A percentile compares a stretch with the other conserved stretches of the same genome.
phyloP scores from a whole-genome alignment of 768 basidiomycete species.

The Hygrocybe punicea region DNA sequence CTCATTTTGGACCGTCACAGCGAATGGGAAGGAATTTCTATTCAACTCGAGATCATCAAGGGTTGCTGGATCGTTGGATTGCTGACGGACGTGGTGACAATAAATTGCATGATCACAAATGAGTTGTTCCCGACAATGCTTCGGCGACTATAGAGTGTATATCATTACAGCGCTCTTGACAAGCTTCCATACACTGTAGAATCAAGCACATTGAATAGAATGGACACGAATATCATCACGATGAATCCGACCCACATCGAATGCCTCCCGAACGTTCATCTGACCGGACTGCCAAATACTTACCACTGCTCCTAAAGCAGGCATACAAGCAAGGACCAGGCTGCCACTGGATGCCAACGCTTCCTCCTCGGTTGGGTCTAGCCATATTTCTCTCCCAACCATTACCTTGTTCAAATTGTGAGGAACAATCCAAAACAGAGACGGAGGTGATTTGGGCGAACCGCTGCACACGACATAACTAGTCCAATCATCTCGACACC shows the following conservation, averaged over 20 bases:
- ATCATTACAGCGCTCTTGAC: conserved; percentile 67
- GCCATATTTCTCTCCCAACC: conserved; percentile 56
- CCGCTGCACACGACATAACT: conserved; percentile 79
- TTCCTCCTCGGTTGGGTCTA: conserved; percentile 82
- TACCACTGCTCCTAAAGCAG: conserved; percentile 79
- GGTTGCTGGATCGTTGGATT: too few relatives aligned
- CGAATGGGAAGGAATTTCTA: too few relatives aligned
- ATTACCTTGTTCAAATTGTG: conserved; percentile 43
- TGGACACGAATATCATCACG: not conserved
- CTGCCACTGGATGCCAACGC: conserved; percentile 52
- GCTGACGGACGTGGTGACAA: too few relatives aligned
- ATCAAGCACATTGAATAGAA: conserved; percentile 1
- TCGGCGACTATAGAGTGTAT: conserved; percentile 74
- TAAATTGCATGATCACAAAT: not conserved
- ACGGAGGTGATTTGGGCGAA: conserved; percentile 34
- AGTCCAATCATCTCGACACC: conserved; percentile 90
- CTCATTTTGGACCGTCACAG: too few relatives aligned
- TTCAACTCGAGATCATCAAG: too few relatives aligned
- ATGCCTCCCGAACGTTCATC: conserved; percentile 49
- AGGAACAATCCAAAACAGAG: conserved; percentile 5
- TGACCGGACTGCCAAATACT: conserved; percentile 84
- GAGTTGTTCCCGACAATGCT: conserved; percentile 39
- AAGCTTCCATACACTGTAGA: conserved; percentile 62
- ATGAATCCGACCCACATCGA: conserved; percentile 53
- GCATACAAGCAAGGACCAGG: conserved; percentile 82